These are phyloP conservation scores for Eugenia klotzschiana DNA, from an alignment of 441 rosid species.

Conservation along the genomic window DNA sequence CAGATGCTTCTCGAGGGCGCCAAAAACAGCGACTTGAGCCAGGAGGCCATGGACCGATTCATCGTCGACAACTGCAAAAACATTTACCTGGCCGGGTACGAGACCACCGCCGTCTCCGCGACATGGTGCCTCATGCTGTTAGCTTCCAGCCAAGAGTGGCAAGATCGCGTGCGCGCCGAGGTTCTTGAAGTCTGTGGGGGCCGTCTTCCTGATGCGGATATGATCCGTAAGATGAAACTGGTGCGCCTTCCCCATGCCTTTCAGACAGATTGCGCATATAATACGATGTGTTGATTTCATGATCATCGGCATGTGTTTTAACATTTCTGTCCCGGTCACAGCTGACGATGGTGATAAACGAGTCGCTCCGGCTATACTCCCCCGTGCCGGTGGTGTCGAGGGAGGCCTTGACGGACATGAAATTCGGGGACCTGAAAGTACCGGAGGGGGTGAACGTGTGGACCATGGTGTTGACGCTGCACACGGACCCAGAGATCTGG, in stretches of 20 bases:
- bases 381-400: slow-evolving; percentile 60
- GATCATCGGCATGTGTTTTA: background rate
- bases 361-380: slow-evolving; percentile 53
- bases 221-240: slow-evolving; percentile 37
- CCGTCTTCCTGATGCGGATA: slow-evolving; percentile 21
- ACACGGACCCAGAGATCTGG: slow-evolving; percentile 55
- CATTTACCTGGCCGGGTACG: slow-evolving; percentile 53
- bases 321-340: slow-evolving; percentile 5
- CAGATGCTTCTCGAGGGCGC: slow-evolving; percentile 29
- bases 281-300: background rate
- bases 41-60: slow-evolving; percentile 20
- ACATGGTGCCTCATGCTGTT: slow-evolving; percentile 59
- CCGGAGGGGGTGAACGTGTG: slow-evolving; percentile 51
- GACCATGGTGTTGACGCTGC: slow-evolving; percentile 32
- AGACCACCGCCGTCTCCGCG: slow-evolving; percentile 43
- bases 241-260: slow-evolving; percentile 3
- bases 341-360: slow-evolving; percentile 62
- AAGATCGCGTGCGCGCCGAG: slow-evolving; percentile 37
- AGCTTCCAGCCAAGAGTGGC: slow-evolving; percentile 50
- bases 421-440: slow-evolving; percentile 24
- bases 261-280: background rate
- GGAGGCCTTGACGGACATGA: slow-evolving; percentile 53
- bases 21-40: slow-evolving; percentile 12
- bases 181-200: slow-evolving; percentile 23
- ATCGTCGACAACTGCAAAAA: slow-evolving; percentile 59